phyloP scores from a whole-genome alignment of 768 basidiomycete species.

The Neoboletus brunneissimus region DNA sequence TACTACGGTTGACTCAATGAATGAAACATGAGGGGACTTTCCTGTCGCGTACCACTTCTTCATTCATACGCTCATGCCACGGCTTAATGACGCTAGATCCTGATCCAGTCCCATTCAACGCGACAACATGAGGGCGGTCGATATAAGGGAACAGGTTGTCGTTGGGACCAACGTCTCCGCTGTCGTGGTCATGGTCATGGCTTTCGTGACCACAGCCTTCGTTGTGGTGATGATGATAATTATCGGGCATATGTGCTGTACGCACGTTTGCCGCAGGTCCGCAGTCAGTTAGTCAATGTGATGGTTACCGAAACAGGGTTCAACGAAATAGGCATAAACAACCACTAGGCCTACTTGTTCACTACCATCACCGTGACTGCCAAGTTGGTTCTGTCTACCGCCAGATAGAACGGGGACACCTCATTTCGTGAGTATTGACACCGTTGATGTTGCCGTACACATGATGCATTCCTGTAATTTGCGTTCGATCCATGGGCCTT shows the following conservation, averaged over 20 bases:
- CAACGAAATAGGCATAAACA: slow-evolving; percentile 17
- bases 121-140: slow-evolving; percentile 76
- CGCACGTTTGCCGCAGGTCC: too few relatives aligned
- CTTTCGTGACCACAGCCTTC: slow-evolving; percentile 57
- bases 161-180: slow-evolving; percentile 47
- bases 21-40: not conserved
- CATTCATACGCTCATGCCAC: slow-evolving; percentile 76
- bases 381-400: not conserved
- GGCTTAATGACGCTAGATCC: slow-evolving; percentile 75
- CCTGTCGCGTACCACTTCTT: slow-evolving; percentile 52
- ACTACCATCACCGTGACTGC: not conserved
- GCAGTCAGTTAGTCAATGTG: not conserved
- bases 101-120: slow-evolving; percentile 60
- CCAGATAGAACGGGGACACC: not conserved
- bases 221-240: slow-evolving; percentile 42
- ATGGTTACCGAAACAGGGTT: not conserved
- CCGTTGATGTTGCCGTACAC: slow-evolving; percentile 2
- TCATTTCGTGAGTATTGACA: slow-evolving; percentile 13
- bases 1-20: slow-evolving; percentile 44
- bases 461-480: slow-evolving; percentile 80
- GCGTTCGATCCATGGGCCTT: slow-evolving; percentile 72
- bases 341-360: not conserved
- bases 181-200: slow-evolving; percentile 56
- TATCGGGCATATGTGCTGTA: slow-evolving; percentile 13
- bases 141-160: slow-evolving; percentile 76